phyloP scores from a whole-genome alignment of 345 rosid genomes.

The Hypericum androsaemum region DNA sequence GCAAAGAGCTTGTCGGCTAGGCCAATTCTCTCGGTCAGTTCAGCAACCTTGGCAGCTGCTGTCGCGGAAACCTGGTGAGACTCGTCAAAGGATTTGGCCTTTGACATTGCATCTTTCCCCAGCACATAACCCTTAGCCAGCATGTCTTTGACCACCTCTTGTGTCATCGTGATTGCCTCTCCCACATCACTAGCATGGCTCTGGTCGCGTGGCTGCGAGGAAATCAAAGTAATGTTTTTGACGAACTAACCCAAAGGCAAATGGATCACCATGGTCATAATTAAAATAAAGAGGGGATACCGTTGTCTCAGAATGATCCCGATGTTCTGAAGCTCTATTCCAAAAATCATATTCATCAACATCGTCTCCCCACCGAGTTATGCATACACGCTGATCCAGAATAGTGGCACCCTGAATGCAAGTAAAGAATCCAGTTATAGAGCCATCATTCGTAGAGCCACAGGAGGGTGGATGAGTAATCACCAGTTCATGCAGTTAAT shows the following conservation, averaged over 20 bases:
- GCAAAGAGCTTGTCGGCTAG: conserved; percentile 55
- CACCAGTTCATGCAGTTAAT: not conserved
- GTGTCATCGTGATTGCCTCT: conserved; percentile 60
- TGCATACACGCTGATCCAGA: conserved; percentile 64
- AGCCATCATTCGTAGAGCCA: not conserved
- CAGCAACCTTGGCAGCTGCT: conserved; percentile 58
- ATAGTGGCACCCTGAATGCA: conserved; percentile 63
- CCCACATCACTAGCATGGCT: conserved; percentile 42
- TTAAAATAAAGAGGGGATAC: conserved; percentile 26
- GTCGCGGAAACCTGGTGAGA: conserved; percentile 68
- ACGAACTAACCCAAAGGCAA: not conserved
- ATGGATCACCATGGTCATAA: not conserved
- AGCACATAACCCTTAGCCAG: conserved; percentile 52
- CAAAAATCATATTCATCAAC: conserved; percentile 51
- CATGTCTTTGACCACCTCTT: conserved; percentile 65
- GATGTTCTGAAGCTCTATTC: conserved; percentile 30
- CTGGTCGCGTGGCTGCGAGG: conserved; percentile 19
- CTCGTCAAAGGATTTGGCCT: conserved; percentile 62
- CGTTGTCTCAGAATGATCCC: conserved; percentile 33
- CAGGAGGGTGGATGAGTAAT: not conserved
- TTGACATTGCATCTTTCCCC: conserved; percentile 64
- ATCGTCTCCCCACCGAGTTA: conserved; percentile 59
- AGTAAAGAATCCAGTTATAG: not conserved
- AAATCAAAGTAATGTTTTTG: not conserved
- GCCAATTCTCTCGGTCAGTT: conserved; percentile 51